Percentiles rank a stretch among this genome's conserved stretches.
phyloP scores from a whole-genome alignment of 2,329 filamentous ascomycete species.

The Ophidiomyces ophidiicola region DNA sequence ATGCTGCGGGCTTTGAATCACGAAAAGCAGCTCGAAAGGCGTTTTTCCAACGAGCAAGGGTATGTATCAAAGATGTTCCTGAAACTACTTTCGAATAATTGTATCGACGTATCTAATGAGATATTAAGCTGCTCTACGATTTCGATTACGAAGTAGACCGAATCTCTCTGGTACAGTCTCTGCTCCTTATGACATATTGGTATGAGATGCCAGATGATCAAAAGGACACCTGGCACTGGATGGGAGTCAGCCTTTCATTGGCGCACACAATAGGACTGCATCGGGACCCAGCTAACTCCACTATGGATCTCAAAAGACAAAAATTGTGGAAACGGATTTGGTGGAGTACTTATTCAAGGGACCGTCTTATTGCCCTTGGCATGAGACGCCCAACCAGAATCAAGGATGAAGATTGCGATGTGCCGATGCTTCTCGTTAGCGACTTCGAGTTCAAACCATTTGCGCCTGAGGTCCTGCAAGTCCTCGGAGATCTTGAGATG shows the following conservation, averaged over 20 bases:
- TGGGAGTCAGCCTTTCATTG: slow-evolving; percentile 86
- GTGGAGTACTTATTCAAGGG: slow-evolving; percentile 96
- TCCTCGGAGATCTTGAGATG: slow-evolving; percentile 58
- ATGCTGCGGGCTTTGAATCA: slow-evolving; percentile 61
- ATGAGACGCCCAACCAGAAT: slow-evolving; percentile 89
- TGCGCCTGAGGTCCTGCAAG: slow-evolving; percentile 53
- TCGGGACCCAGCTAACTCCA: slow-evolving; percentile 67
- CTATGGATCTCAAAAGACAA: slow-evolving; percentile 60
- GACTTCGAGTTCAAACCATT: slow-evolving; percentile 72
- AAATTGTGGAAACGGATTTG: slow-evolving; percentile 89
- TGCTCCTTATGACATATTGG: slow-evolving; percentile 92
- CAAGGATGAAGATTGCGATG: slow-evolving; percentile 86
- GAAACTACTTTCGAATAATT: no score
- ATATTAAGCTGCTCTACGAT: slow-evolving; percentile 64
- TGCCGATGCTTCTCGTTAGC: slow-evolving; percentile 71
- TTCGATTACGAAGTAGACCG: slow-evolving; percentile 91
- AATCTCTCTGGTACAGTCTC: slow-evolving; percentile 72
- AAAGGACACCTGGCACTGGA: slow-evolving; percentile 98
- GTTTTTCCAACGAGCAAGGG: slow-evolving; percentile 79
- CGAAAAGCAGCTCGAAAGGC: slow-evolving; percentile 73
- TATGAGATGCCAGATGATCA: slow-evolving; percentile 95
- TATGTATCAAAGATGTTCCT: slow-evolving; percentile 35
- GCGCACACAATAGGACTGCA: slow-evolving; percentile 90
- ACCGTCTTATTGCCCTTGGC: slow-evolving; percentile 79
- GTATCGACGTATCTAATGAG: not conserved